A percentile compares a stretch with the other conserved stretches of the same genome.
Evolutionary conservation across 2,329 filamentous ascomycete genomes (phyloP).

Genomic region (Colletotrichum spinosum): DNA sequence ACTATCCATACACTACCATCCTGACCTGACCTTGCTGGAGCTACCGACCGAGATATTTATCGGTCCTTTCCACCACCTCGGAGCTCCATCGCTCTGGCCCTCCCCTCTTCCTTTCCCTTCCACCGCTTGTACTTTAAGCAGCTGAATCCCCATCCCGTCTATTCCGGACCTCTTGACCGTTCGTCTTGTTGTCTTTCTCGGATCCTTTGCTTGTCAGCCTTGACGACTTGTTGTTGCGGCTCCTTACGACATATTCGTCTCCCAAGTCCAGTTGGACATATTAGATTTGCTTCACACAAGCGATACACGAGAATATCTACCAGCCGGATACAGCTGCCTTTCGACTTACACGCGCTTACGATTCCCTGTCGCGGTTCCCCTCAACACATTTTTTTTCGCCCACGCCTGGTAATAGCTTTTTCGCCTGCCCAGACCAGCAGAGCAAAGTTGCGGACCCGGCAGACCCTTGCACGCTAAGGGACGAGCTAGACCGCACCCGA

Average conservation of each 20-base stretch:
- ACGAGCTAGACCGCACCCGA: slow-evolving; percentile 27
- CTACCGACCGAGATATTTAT: slow-evolving; percentile 26
- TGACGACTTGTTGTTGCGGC: not conserved
- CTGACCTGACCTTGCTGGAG: too few species aligned
- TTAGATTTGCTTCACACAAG: too few species aligned
- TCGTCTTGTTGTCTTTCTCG: not conserved
- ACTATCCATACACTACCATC: too few species aligned
- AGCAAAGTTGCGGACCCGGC: slow-evolving; percentile 20
- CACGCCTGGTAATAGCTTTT: too few species aligned
- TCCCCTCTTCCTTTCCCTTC: slow-evolving; percentile 29
- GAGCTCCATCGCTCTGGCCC: slow-evolving; percentile 31
- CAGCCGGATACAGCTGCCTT: not conserved
- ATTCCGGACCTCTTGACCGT: slow-evolving; percentile 5
- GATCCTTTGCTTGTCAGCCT: slow-evolving; percentile 7
- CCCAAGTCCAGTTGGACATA: too few species aligned
- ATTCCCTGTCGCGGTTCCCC: slow-evolving; percentile 27
- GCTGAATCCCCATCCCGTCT: slow-evolving; percentile 12
- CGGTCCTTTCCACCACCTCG: slow-evolving; percentile 35
- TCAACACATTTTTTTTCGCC: slow-evolving; percentile 33
- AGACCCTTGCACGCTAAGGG: slow-evolving; percentile 34
- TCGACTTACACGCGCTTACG: slow-evolving; percentile 29
- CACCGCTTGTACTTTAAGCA: slow-evolving; percentile 27
- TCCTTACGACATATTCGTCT: not conserved
- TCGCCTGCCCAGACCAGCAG: slow-evolving; percentile 20
- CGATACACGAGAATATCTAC: too few species aligned